phyloP scores from a whole-genome alignment of 805 yeast species.

The Kazachstania psychrophila region DNA sequence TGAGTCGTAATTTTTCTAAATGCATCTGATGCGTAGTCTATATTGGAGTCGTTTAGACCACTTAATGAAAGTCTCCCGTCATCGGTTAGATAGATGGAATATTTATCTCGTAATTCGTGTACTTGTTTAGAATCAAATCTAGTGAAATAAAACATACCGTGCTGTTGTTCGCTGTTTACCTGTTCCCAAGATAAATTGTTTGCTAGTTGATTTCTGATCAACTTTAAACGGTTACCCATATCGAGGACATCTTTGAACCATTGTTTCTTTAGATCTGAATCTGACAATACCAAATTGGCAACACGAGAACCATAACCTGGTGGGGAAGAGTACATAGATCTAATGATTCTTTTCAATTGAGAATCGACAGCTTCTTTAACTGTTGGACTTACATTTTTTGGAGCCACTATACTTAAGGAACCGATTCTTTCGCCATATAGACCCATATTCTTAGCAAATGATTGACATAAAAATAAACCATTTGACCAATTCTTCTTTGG shows the following conservation, averaged over 20 bases:
- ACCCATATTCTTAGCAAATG: slow-evolving; percentile 93
- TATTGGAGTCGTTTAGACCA: slow-evolving; percentile 74
- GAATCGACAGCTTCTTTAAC: slow-evolving; percentile 55
- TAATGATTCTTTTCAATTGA: slow-evolving; percentile 71
- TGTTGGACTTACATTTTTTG: slow-evolving; percentile 37
- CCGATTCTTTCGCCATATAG: slow-evolving; percentile 94
- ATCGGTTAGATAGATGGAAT: slow-evolving; percentile 72
- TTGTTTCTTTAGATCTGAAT: slow-evolving; percentile 48
- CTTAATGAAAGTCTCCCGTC: slow-evolving; percentile 91
- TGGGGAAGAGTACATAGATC: slow-evolving; percentile 88
- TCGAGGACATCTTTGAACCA: slow-evolving; percentile 76
- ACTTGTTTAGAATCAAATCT: slow-evolving; percentile 71
- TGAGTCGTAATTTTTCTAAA: slow-evolving; percentile 8
- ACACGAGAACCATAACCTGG: slow-evolving; percentile 91
- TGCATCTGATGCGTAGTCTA: slow-evolving; percentile 42
- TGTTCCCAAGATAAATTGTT: slow-evolving; percentile 75
- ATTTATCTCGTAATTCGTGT: slow-evolving; percentile 55
- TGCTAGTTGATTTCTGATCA: slow-evolving; percentile 59
- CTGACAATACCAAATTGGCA: slow-evolving; percentile 65
- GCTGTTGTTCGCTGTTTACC: slow-evolving; percentile 50
- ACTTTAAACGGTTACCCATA: slow-evolving; percentile 72
- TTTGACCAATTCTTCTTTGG: slow-evolving; percentile 29
- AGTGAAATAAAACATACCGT: slow-evolving; percentile 95
- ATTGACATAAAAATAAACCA: slow-evolving; percentile 65
- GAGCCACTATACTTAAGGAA: slow-evolving; percentile 51